These are phyloP conservation scores for Cyclospora cayetanensis DNA, from an alignment of 169 alveolate genomes.

Conservation along the genomic window DNA sequence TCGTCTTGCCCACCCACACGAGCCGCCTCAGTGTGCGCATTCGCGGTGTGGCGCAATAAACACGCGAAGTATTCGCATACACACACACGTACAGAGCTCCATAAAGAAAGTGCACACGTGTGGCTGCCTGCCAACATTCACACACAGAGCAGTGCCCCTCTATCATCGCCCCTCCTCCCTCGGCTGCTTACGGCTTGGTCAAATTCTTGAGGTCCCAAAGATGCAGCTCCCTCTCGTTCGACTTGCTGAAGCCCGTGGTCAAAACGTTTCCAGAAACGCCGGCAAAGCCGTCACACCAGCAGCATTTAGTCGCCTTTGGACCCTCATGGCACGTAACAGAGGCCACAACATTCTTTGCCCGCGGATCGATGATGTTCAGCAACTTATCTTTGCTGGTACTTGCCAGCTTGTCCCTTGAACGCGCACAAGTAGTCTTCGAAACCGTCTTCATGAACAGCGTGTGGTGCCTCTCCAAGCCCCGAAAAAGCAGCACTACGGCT, in stretches of 20 bases:
- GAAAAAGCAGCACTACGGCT: no score
- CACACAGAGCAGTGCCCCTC: background rate
- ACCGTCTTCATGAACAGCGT: background rate
- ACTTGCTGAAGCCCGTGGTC: constrained; percentile 69
- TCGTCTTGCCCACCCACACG: no score
- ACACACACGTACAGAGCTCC: no score
- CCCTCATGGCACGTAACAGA: constrained; percentile 71
- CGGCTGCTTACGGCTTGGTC: constrained; percentile 64
- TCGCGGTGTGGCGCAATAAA: no score
- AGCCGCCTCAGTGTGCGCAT: no score
- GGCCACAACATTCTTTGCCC: constrained; percentile 39
- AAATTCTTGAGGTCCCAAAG: constrained; percentile 70
- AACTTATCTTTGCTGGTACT: constrained; percentile 65
- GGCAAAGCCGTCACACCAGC: constrained; percentile 72
- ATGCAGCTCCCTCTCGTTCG: constrained; percentile 59
- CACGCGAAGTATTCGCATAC: no score
- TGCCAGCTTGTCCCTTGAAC: constrained; percentile 50
- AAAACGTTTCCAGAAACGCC: constrained; percentile 70
- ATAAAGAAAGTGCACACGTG: background rate
- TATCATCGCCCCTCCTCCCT: background rate
- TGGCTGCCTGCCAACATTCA: no score
- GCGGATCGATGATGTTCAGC: constrained; percentile 57
- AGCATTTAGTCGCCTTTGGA: constrained; percentile 68
- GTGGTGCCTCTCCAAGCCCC: no score
- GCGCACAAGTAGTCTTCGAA: background rate